Evolutionary conservation across 345 rosid genomes (phyloP).

Genomic region (Hypericum perforatum): DNA sequence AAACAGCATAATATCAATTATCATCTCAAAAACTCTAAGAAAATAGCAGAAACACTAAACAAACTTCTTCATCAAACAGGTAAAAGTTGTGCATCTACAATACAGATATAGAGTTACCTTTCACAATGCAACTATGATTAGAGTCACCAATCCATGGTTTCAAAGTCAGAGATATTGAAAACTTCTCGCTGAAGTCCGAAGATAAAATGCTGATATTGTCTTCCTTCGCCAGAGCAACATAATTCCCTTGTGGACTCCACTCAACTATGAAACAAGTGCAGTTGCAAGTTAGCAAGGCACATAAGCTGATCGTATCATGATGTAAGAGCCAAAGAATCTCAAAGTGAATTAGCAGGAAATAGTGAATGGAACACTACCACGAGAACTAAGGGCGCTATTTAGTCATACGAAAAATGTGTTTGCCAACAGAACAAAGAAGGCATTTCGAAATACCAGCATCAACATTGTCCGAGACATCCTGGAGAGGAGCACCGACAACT

Average conservation of each 20-base stretch:
- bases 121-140: slow-evolving; percentile 29
- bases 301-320: background rate
- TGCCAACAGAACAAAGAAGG: too few species aligned
- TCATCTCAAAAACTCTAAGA: too few species aligned
- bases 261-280: slow-evolving; percentile 34
- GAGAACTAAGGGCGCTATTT: too few species aligned
- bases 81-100: too few species aligned
- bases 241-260: slow-evolving; percentile 67
- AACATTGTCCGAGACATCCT: slow-evolving; percentile 49
- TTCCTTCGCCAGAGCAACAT: slow-evolving; percentile 56
- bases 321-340: too few species aligned
- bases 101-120: slow-evolving; percentile 36
- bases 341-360: too few species aligned
- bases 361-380: too few species aligned
- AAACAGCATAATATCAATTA: too few species aligned
- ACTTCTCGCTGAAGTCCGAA: slow-evolving; percentile 53
- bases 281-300: slow-evolving; percentile 7
- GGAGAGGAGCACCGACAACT: slow-evolving; percentile 32
- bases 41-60: too few species aligned
- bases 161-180: slow-evolving; percentile 39
- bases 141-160: slow-evolving; percentile 48
- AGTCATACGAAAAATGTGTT: too few species aligned
- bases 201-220: slow-evolving; percentile 47
- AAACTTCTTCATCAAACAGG: too few species aligned
- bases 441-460: slow-evolving; percentile 54